phyloP scores from a whole-genome alignment of 2,329 filamentous ascomycete genomes.

The Ophiocordyceps australis region DNA sequence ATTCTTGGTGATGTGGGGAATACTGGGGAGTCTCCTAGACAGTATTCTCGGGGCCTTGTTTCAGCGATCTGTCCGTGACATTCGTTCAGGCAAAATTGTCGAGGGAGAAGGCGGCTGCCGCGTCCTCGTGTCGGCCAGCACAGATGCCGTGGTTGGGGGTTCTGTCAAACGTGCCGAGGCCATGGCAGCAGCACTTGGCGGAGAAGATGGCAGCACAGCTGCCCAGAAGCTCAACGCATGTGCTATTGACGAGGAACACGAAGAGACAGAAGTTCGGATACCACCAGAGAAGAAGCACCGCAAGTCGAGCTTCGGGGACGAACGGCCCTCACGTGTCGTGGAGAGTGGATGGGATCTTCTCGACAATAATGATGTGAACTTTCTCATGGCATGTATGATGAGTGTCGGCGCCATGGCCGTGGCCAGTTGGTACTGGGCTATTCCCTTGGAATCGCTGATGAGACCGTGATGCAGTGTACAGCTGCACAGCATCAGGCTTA shows the following conservation, averaged over 20 bases:
- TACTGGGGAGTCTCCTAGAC: slow-evolving; percentile 68
- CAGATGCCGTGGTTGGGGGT: slow-evolving; percentile 8
- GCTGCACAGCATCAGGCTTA: too few relatives aligned
- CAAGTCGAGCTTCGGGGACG: slow-evolving; percentile 31
- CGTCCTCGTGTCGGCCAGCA: slow-evolving; percentile 26
- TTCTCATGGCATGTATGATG: slow-evolving; percentile 73
- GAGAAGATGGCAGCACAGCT: slow-evolving; percentile 23
- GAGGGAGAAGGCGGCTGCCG: slow-evolving; percentile 63
- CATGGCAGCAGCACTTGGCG: slow-evolving; percentile 21
- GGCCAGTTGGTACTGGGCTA: slow-evolving; percentile 40
- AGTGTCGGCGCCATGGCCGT: slow-evolving; percentile 59
- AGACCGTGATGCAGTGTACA: too few relatives aligned
- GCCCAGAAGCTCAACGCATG: slow-evolving; percentile 16
- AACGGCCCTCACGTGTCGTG: slow-evolving; percentile 41
- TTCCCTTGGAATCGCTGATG: slow-evolving; percentile 28
- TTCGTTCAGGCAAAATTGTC: slow-evolving; percentile 68
- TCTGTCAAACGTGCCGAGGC: slow-evolving; percentile 15
- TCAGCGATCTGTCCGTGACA: slow-evolving; percentile 75
- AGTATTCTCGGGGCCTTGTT: slow-evolving; percentile 72
- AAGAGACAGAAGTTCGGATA: slow-evolving; percentile 8
- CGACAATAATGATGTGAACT: slow-evolving; percentile 92
- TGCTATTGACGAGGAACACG: slow-evolving; percentile 16
- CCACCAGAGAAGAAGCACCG: slow-evolving; percentile 22
- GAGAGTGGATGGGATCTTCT: slow-evolving; percentile 56
- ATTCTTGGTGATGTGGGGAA: slow-evolving; percentile 53